A percentile compares a stretch with the other conserved stretches of the same genome.
These are phyloP conservation scores for Suaeda aralocaspica DNA, from an alignment of 148 eudicot genomes.

Conservation along the genomic window DNA sequence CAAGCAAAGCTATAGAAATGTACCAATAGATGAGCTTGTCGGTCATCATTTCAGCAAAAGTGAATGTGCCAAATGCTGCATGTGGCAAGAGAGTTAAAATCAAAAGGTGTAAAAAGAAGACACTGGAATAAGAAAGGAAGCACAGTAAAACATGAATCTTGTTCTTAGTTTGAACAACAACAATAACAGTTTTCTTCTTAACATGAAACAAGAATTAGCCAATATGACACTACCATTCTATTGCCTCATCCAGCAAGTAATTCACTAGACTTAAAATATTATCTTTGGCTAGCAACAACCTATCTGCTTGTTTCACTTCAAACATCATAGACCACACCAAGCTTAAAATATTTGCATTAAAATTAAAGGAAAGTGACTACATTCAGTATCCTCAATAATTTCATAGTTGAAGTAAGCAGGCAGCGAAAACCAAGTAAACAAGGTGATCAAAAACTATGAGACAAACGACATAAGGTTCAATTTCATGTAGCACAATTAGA, in stretches of 20 bases:
- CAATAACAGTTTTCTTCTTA: neutral
- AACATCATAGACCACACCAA: slow-evolving; percentile 4
- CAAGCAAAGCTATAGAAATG: slow-evolving; percentile 12
- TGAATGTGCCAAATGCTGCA: slow-evolving; percentile 96
- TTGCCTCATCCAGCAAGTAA: no score
- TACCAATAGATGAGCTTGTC: slow-evolving; percentile 91
- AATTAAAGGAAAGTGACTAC: neutral
- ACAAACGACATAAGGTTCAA: no score
- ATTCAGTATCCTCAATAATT: neutral
- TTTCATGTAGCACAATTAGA: no score
- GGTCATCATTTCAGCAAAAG: slow-evolving; percentile 65
- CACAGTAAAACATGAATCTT: neutral
- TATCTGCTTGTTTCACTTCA: no score
- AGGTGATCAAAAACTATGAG: no score
- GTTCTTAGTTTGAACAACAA: neutral
- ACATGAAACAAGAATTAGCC: neutral
- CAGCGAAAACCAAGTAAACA: neutral
- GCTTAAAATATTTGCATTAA: neutral
- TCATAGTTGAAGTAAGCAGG: neutral
- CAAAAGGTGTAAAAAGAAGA: slow-evolving; percentile 1
- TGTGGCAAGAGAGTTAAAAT: slow-evolving; percentile 3
- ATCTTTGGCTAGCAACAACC: no score
- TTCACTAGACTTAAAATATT: no score
- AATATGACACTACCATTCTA: neutral
- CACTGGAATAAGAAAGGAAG: neutral